Evolutionary conservation across 345 rosid genomes (phyloP), one percentile per base, ranked within the genome.

Genomic region (Melastoma malabathricum): DNA sequence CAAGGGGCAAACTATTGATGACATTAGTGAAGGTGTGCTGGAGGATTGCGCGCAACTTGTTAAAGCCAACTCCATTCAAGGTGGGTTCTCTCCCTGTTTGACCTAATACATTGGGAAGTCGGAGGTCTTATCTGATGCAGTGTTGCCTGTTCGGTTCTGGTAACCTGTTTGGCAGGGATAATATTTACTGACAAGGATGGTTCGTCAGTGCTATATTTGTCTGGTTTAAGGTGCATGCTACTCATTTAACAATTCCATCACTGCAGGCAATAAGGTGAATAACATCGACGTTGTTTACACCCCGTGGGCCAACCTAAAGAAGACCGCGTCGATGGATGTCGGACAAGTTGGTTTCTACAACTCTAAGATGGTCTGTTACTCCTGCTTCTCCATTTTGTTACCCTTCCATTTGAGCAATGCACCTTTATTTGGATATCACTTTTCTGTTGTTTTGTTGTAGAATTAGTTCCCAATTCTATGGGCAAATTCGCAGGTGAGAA

Each of bases 21-120:
- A 68, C 66, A 87, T 92, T 4, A 79, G 76, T 51, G 95, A 81
- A 72, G 97, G 88, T 50, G 64, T 92, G 55, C 66, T 87, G 31
- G 95, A 87, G 75, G 98, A 92, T 64, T 92, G 98, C 64, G 93
- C 66, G 51, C 98, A 92, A 78, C 98, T 92, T 56, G 98, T 92
- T 47, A 92, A 92, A 75, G 98, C 97, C 19, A 92, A 92, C 64
- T 92, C 98, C 59, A 92, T 92, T 52, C 96, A 87, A 84, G 98
- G 98, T 70, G 70, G 64, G 44, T 34, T 3, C 10, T 0, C 18
- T 22, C 18, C n/a, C n/a, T 27, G 53, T 39, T 1, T 44, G 29
- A 27, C 52, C 13, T 44, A 15, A 31, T 43, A 15, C 20, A 41
- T 29, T 43, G 38, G 38, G 6, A 1, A 6, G 6, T 29, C 9